These are phyloP conservation scores for Penicillium soppii DNA, from an alignment of 495 filamentous ascomycete genomes.

Conservation along the genomic window DNA sequence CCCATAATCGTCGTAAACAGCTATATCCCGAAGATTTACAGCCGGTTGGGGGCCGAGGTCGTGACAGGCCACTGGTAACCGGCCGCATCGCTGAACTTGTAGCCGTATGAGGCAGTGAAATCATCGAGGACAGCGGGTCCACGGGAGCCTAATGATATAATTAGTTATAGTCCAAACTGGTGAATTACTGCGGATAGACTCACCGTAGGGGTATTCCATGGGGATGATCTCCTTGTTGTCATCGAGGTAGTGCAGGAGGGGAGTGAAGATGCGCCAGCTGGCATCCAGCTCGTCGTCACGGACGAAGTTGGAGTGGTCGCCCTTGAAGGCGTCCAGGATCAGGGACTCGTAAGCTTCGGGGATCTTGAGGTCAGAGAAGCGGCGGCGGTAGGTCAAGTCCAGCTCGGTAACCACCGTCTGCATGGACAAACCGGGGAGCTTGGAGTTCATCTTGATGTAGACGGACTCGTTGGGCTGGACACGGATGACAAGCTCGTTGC, in stretches of 20 bases:
- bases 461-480: conserved; percentile 99
- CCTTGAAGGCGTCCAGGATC: conserved; percentile 96
- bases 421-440: conserved; percentile 97
- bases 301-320: conserved; percentile 99
- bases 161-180: neutral
- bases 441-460: conserved; percentile 99
- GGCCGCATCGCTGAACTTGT: conserved; percentile 96
- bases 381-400: conserved; percentile 95
- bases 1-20: conserved; percentile 29
- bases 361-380: conserved; percentile 99
- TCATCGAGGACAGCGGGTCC: conserved; percentile 96
- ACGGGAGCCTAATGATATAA: conserved; percentile 69
- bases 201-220: conserved; percentile 99
- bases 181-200: conserved; percentile 27
- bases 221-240: conserved; percentile 98
- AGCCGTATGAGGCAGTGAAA: conserved; percentile 96
- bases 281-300: conserved; percentile 98
- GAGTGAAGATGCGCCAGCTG: conserved; percentile 98
- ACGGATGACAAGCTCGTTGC: conserved; percentile 98
- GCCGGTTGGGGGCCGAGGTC: conserved; percentile 67
- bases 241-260: conserved; percentile 95
- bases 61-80: conserved; percentile 89
- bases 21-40: conserved; percentile 42
- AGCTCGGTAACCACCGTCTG: conserved; percentile 99
- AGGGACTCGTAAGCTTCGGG: conserved; percentile 98